Percentiles rank a stretch among this genome's conserved stretches.
phyloP scores from a whole-genome alignment of 345 rosid genomes.

The Zanthoxylum bungeanum region DNA sequence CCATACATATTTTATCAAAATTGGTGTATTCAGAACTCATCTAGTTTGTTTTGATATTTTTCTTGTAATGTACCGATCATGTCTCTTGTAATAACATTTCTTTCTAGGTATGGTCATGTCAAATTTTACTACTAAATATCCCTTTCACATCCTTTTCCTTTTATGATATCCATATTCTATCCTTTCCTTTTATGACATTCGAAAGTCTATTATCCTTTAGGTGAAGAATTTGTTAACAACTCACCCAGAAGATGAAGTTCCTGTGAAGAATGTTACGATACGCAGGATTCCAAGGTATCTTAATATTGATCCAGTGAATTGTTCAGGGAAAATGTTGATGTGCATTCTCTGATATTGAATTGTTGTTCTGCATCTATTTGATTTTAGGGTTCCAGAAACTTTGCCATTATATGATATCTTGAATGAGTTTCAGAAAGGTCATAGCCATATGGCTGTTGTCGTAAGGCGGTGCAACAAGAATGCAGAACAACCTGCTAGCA shows the following conservation, averaged over 20 bases:
- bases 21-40: not conserved
- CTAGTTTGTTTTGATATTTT: not conserved
- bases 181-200: not conserved
- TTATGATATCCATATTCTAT: not conserved
- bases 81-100: not conserved
- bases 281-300: slow-evolving; percentile 86
- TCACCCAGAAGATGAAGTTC: slow-evolving; percentile 76
- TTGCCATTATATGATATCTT: slow-evolving; percentile 91
- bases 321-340: not conserved
- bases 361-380: slow-evolving; percentile 5
- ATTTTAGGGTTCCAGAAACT: slow-evolving; percentile 65
- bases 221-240: slow-evolving; percentile 80
- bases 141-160: not conserved
- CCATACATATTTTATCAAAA: not conserved
- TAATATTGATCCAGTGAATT: no score
- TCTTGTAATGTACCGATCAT: not conserved
- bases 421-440: slow-evolving; percentile 99
- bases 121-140: no score
- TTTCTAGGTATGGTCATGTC: not conserved
- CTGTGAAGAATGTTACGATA: slow-evolving; percentile 81
- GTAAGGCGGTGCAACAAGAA: slow-evolving; percentile 48
- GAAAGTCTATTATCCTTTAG: slow-evolving; percentile 33
- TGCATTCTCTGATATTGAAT: not conserved
- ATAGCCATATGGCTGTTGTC: slow-evolving; percentile 98
- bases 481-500: slow-evolving; percentile 19